Base-by-base conservation (phyloP, 768 basidiomycete genomes). In the Clavulina sp. region DNA sequence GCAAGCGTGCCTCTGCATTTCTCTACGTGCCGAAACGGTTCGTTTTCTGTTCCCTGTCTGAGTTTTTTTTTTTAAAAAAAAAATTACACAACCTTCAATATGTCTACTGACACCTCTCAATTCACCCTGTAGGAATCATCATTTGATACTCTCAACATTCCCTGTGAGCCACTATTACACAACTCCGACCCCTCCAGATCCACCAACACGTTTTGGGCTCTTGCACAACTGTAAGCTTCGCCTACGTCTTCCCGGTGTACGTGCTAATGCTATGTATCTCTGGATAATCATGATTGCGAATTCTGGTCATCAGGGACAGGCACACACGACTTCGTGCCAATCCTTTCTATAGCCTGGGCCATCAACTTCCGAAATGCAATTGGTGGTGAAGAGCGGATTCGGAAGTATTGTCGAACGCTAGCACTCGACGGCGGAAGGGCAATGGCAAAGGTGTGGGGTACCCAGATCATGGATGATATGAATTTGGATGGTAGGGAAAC, bases 381-480 rank as follows among this genome's bases (percentile, higher is more conserved):
- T 2, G 86, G 87, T 1, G 85, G 87, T 4, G 86, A 91, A 62
- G 62, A 72, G 24, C 70, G 68, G 43, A 89, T 91, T 53, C 75
- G 73, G 56, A 65, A 66, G 5, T 87, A 88, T 61, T 84, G 77
- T 57, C 80, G 78, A 61, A 58, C 68, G 5, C 69, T 87, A 4
- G 87, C 84, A 3, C 54, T 81, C 2, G 61, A 71, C 41, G 87
- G 84, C 5, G 85, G 82, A 0, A 70, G 68, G 54, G 59, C 61
- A 5, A 66, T 87, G 5, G 76, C 78, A 1, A 67, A 75, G 53
- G 62, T 76, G 4, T 68, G 86, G 38, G 76, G 74, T 1, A 87
- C 84, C 0, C 56, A n/a, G n/a, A n/a, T n/a, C n/a, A n/a, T n/a
- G n/a, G n/a, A n/a, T n/a, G n/a, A n/a, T n/a, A n/a, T n/a, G n/a